Conservation (phyloP, 352 stramenopile genomes). For the Saprolegnia diclina region DNA sequence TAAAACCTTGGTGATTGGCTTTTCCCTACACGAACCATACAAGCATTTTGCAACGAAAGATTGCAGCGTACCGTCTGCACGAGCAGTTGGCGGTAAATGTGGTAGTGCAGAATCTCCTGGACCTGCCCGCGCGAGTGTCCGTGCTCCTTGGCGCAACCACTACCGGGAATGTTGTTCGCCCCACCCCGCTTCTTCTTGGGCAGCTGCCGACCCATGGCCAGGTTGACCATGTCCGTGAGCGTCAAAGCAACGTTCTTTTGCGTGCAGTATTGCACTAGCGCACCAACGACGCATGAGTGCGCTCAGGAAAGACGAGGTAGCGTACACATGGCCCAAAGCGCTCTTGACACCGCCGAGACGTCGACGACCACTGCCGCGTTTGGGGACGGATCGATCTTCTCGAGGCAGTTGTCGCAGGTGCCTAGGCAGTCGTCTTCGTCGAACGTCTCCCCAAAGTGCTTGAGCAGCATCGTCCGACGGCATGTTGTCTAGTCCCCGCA, state of each 20-base stretch:
- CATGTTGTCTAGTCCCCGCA: not conserved
- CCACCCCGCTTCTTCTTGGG: not conserved
- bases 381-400: not conserved
- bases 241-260: slow-evolving; percentile 2
- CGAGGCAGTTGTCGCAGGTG: slow-evolving; percentile 20
- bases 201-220: slow-evolving; percentile 10
- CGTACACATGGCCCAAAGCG: slow-evolving; percentile 18
- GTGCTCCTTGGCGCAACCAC: not conserved
- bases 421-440: not conserved
- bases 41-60: no score
- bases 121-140: slow-evolving; percentile 5
- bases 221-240: slow-evolving; percentile 1
- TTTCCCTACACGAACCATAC: not conserved
- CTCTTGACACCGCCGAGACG: slow-evolving; percentile 2
- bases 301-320: not conserved
- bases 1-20: not conserved
- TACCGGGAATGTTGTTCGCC: not conserved
- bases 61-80: not conserved
- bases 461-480: slow-evolving; percentile 16
- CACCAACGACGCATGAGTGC: not conserved
- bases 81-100: slow-evolving; percentile 13
- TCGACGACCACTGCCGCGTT: not conserved
- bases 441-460: slow-evolving; percentile 21
- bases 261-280: slow-evolving; percentile 16
- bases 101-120: slow-evolving; percentile 15